phyloP scores from a whole-genome alignment of 2,329 filamentous ascomycete genomes.

The Macroventuria anomochaeta region DNA sequence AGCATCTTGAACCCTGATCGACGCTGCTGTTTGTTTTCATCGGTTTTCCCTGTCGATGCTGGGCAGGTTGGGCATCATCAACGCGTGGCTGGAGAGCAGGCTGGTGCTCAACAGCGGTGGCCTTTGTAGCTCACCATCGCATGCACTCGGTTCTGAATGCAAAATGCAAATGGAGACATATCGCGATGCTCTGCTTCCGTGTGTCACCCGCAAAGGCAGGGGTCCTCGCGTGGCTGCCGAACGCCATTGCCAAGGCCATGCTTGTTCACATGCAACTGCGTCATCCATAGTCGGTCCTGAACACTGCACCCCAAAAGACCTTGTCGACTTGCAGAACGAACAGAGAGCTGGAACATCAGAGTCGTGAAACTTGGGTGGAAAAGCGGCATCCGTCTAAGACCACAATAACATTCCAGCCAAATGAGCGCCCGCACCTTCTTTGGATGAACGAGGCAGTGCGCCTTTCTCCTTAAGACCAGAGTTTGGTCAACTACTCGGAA shows the following conservation, averaged over 20 bases:
- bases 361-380: background rate
- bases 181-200: conserved; percentile 3
- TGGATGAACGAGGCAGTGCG: background rate
- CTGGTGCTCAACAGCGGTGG: background rate
- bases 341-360: background rate
- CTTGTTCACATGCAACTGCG: conserved; percentile 19
- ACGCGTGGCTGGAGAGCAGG: background rate
- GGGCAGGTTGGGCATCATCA: conserved; percentile 4
- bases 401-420: background rate
- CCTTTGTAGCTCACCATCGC: background rate
- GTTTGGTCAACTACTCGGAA: background rate
- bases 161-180: background rate
- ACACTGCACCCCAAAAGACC: background rate
- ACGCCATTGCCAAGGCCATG: conserved; percentile 11
- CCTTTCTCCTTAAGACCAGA: background rate
- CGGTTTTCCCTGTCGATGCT: background rate
- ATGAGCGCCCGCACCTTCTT: background rate
- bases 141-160: background rate
- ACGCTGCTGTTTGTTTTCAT: conserved; percentile 1
- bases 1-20: conserved; percentile 12
- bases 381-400: conserved; percentile 5
- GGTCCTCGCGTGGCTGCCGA: conserved; percentile 13
- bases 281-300: conserved; percentile 8
- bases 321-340: background rate
- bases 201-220: conserved; percentile 11